Base-by-base conservation (phyloP, 257 asterid genomes). In the Euphrasia confusa region DNA sequence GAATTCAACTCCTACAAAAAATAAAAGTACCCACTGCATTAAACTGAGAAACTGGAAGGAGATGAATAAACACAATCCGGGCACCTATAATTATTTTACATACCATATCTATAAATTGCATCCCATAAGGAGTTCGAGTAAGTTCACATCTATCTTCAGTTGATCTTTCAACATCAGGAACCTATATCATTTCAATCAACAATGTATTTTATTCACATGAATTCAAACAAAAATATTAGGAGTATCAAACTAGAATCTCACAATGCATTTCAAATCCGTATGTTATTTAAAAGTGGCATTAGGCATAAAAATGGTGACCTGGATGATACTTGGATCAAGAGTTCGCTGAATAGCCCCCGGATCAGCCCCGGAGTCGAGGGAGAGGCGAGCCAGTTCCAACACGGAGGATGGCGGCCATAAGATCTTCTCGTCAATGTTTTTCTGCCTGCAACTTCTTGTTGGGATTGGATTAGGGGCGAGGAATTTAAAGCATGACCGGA, bases 111-210 rank as follows among this genome's bases (percentile, higher is more conserved):
- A 91, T 68, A 67, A 91, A 91, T 14, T 27, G 79, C 71, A 95
- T 48, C 53, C 96, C 94, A 47, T 91, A 86, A 35, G 95, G 83
- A 50, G 87, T 77, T 75, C 90, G 74, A 9, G 98, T 91, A 39
- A 91, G 94, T 79, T 84, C 87, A 68, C 98, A 91, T 35, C 71
- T 76, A 60, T 74, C 80, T 70, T 78, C 83, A 45, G 78, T 79
- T 1, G 84, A 82, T 56, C 90, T 92, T 84, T 91, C 96, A 61
- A 81, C 80, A 65, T 88, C 96, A 60, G 98, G 98, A 54, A 91
- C 95, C 98, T 91, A 79, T n/a, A 70, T 5, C 60, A 57, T 64
- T 27, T 82, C 79, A n/a, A 45, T 0, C 40, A 30, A 30, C 33
- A 30, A 30, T 30, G 33, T 4, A 32, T 32, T 32, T 32, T 21